Conservation (phyloP, 1,139 yeast species). For the Debaryomyces nepalensis region DNA sequence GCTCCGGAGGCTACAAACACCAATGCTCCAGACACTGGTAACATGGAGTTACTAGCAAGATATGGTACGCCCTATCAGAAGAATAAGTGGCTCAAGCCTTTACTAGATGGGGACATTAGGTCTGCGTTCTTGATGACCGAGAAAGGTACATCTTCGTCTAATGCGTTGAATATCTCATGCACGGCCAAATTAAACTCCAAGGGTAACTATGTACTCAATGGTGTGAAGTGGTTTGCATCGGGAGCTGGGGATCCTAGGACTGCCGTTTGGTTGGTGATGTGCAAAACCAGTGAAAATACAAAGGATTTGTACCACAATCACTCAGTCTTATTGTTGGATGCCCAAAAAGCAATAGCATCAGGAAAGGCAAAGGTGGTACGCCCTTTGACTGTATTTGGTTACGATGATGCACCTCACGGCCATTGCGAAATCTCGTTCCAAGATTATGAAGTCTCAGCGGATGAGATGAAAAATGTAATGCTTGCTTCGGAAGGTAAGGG, state of each 20-base stretch:
- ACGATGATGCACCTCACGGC: slow-evolving; percentile 77
- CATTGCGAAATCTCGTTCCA: slow-evolving; percentile 66
- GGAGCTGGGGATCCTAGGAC: slow-evolving; percentile 78
- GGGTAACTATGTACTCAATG: slow-evolving; percentile 63
- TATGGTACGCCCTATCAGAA: slow-evolving; percentile 61
- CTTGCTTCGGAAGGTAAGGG: slow-evolving; percentile 63
- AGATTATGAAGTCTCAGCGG: slow-evolving; percentile 52
- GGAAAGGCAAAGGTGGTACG: slow-evolving; percentile 58
- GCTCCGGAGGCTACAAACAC: slow-evolving; percentile 72
- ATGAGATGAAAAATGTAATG: slow-evolving; percentile 42
- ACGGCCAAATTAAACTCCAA: slow-evolving; percentile 46
- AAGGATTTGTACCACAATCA: slow-evolving; percentile 55
- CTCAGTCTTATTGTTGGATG: slow-evolving; percentile 62
- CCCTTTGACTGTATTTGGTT: slow-evolving; percentile 64
- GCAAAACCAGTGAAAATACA: slow-evolving; percentile 52
- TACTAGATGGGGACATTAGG: slow-evolving; percentile 61
- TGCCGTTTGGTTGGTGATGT: slow-evolving; percentile 68
- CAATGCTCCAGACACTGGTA: slow-evolving; percentile 76
- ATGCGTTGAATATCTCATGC: slow-evolving; percentile 66
- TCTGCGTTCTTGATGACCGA: slow-evolving; percentile 78
- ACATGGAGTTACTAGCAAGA: slow-evolving; percentile 69
- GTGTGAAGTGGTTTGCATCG: slow-evolving; percentile 77
- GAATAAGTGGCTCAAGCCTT: slow-evolving; percentile 57
- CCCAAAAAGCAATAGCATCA: slow-evolving; percentile 53
- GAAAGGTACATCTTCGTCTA: slow-evolving; percentile 66